These are phyloP conservation scores for Jamesozyma hellenica DNA, from an alignment of 805 yeast species.

Conservation along the genomic window DNA sequence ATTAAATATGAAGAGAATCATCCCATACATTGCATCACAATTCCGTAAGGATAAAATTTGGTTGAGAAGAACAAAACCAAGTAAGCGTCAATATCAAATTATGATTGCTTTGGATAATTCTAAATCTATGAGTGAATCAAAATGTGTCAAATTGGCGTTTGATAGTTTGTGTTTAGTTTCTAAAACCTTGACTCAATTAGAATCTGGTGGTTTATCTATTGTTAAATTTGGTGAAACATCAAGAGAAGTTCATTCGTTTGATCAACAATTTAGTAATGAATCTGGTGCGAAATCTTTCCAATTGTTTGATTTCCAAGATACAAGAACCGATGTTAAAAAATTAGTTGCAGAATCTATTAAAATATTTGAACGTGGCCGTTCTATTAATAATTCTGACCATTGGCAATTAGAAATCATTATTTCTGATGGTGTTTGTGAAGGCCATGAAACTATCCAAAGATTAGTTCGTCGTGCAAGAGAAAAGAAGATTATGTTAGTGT, in stretches of 20 bases:
- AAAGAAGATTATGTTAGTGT: conserved; percentile 86
- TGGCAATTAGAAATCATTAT: conserved; percentile 92
- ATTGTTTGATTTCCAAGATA: conserved; percentile 84
- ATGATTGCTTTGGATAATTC: conserved; percentile 98
- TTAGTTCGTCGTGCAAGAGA: conserved; percentile 88
- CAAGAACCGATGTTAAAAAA: conserved; percentile 70
- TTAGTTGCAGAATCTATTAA: conserved; percentile 63
- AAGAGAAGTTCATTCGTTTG: conserved; percentile 81
- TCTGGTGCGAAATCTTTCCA: conserved; percentile 78
- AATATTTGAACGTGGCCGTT: conserved; percentile 54
- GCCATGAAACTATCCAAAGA: conserved; percentile 72
- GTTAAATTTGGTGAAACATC: conserved; percentile 84
- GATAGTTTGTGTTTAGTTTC: conserved; percentile 90
- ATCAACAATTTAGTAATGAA: conserved; percentile 70
- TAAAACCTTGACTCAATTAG: conserved; percentile 85
- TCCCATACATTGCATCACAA: conserved; percentile 94
- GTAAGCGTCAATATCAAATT: conserved; percentile 92
- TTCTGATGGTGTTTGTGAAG: conserved; percentile 96
- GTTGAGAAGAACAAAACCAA: conserved; percentile 95
- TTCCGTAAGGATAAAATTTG: conserved; percentile 96
- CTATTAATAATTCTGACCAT: conserved; percentile 48
- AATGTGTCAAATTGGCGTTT: conserved; percentile 83
- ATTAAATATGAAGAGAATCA: conserved; percentile 92
- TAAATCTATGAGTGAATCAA: conserved; percentile 91
- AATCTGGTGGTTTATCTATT: conserved; percentile 85